These are phyloP conservation scores for Backusella macrospora DNA, from an alignment of 192 early-diverging fungal genomes.

Conservation along the genomic window DNA sequence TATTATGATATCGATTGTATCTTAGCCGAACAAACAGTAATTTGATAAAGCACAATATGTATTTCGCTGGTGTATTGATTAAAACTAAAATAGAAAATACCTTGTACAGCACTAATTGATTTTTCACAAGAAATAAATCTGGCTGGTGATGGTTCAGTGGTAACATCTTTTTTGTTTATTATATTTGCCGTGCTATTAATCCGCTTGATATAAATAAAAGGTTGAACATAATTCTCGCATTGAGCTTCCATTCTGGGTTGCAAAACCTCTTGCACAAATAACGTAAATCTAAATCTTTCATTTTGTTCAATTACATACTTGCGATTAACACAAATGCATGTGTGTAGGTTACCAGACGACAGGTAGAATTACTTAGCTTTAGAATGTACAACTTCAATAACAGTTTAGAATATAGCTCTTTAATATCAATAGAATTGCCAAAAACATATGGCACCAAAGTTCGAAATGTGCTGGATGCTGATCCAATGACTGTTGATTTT, in stretches of 20 bases:
- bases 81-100: constrained; percentile 28
- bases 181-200: not conserved
- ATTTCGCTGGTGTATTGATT: not conserved
- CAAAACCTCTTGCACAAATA: constrained; percentile 32
- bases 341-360: constrained; percentile 2
- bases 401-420: constrained; percentile 19
- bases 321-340: not conserved
- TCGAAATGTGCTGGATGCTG: constrained; percentile 43
- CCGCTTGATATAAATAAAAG: constrained; percentile 6
- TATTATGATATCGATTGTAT: constrained; percentile 64
- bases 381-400: not conserved
- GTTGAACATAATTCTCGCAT: constrained; percentile 33
- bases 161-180: constrained; percentile 12
- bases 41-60: not conserved
- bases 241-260: constrained; percentile 51
- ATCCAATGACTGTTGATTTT: constrained; percentile 40
- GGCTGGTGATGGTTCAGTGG: constrained; percentile 36
- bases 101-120: constrained; percentile 28
- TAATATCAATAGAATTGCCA: constrained; percentile 42
- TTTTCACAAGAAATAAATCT: constrained; percentile 35
- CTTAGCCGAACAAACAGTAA: constrained; percentile 56
- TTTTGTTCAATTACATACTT: not conserved
- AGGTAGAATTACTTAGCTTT: not conserved
- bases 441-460: constrained; percentile 37
- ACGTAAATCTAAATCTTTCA: constrained; percentile 19